Evolutionary conservation across 192 early-diverging fungal genomes (phyloP).

Genomic region (Linnemannia hyalina): DNA sequence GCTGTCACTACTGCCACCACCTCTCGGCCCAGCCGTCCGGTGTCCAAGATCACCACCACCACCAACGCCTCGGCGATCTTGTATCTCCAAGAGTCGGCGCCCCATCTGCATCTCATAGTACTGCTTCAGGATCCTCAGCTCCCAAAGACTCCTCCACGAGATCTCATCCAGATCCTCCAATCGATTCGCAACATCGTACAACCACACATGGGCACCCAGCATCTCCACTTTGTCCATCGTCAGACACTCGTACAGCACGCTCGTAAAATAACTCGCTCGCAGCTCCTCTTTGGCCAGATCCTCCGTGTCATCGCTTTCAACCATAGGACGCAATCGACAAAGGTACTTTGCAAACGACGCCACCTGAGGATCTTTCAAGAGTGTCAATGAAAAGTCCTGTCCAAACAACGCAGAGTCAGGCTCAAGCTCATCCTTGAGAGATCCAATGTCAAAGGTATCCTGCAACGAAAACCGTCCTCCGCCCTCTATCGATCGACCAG

Average conservation of each 20-base stretch:
- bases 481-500: neutral
- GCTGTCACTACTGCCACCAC: neutral
- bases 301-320: neutral
- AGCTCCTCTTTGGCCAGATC: conserved; percentile 44
- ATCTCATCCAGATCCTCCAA: conserved; percentile 28
- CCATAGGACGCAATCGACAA: conserved; percentile 15
- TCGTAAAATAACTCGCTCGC: conserved; percentile 58
- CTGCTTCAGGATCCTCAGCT: conserved; percentile 31
- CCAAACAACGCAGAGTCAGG: conserved; percentile 28
- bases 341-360: conserved; percentile 56
- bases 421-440: neutral
- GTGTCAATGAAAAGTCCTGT: conserved; percentile 30
- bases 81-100: conserved; percentile 1
- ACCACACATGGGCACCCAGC: conserved; percentile 59
- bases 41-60: neutral
- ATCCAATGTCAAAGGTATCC: neutral
- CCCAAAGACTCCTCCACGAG: conserved; percentile 34
- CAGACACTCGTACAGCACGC: conserved; percentile 65
- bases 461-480: neutral
- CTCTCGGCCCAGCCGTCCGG: neutral
- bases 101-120: conserved; percentile 36
- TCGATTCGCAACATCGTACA: conserved; percentile 51
- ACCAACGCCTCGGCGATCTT: neutral
- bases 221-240: conserved; percentile 64
- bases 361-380: conserved; percentile 56